Evolutionary conservation across 106 monocot genomes (phyloP).

Genomic region (Allium cepa): DNA sequence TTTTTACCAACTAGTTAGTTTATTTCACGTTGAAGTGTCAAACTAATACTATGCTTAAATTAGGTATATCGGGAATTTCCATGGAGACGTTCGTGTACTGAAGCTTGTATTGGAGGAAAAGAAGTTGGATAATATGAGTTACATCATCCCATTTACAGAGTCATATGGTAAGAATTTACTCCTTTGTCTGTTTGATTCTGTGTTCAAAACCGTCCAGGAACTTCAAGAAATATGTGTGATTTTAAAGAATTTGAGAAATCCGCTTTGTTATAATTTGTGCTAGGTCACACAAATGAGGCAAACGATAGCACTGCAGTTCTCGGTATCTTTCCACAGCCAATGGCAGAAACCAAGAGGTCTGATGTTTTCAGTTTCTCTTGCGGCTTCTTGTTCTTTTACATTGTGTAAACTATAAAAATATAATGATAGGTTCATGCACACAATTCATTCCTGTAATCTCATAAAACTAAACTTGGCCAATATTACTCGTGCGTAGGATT

Average conservation of each 20-base stretch:
- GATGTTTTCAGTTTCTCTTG: not conserved
- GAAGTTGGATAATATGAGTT: conserved; percentile 37
- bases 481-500: not conserved
- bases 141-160: conserved; percentile 52
- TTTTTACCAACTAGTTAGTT: not conserved
- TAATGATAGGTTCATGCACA: not conserved
- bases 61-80: conserved; percentile 58
- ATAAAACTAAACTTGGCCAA: not conserved
- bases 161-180: conserved; percentile 38
- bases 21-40: not conserved
- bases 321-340: conserved; percentile 56
- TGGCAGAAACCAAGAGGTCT: conserved; percentile 63
- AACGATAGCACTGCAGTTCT: conserved; percentile 30
- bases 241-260: not conserved
- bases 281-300: conserved; percentile 27
- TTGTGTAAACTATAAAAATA: not conserved
- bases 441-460: not conserved
- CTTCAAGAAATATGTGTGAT: not conserved
- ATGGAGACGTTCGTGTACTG: conserved; percentile 47
- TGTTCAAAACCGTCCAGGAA: not conserved
- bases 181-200: not conserved
- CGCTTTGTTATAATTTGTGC: not conserved
- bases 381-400: not conserved
- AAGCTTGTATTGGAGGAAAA: conserved; percentile 32
- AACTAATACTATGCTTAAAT: not conserved